phyloP scores from a whole-genome alignment of 1,284 basidiomycete genomes.

The Cystobasidium slooffiae region DNA sequence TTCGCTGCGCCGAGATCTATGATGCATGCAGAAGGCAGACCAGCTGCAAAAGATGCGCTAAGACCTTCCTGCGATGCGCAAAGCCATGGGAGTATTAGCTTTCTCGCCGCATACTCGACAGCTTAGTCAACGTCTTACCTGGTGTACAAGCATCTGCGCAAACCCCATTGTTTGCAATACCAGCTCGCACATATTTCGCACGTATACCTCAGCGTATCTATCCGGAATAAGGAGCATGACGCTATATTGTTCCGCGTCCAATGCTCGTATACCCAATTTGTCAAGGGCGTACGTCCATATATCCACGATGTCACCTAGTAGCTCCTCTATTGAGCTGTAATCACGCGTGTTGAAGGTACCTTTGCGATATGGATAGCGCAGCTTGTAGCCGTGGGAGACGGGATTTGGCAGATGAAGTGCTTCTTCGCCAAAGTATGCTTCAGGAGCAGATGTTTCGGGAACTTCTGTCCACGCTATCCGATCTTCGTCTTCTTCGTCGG shows the following conservation, averaged over 20 bases:
- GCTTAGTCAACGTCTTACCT: constrained; percentile 63
- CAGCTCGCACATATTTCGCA: constrained; percentile 77
- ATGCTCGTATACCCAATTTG: constrained; percentile 61
- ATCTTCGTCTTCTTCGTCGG: constrained; percentile 78
- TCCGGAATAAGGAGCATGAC: constrained; percentile 91
- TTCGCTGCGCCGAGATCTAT: constrained; percentile 88
- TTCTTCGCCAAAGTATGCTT: constrained; percentile 71
- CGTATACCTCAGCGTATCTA: constrained; percentile 81
- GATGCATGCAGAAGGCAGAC: constrained; percentile 90
- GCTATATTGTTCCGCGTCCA: constrained; percentile 70
- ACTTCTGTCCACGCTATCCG: constrained; percentile 77
- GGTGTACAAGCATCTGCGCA: constrained; percentile 85
- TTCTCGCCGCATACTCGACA: too few species aligned
- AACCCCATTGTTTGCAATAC: constrained; percentile 83
- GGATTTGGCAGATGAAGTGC: constrained; percentile 75
- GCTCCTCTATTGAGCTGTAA: constrained; percentile 69
- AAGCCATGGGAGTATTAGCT: too few species aligned
- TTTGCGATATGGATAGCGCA: constrained; percentile 78
- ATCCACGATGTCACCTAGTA: constrained; percentile 76
- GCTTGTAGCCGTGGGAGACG: constrained; percentile 66
- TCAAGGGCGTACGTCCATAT: constrained; percentile 69
- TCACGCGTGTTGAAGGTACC: constrained; percentile 77
- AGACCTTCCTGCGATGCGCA: constrained; percentile 96
- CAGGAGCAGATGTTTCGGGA: constrained; percentile 58
- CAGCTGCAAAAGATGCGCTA: constrained; percentile 92